These are phyloP conservation scores for Phytophthora podocarpi DNA, from an alignment of 352 stramenopile genomes.

Conservation along the genomic window DNA sequence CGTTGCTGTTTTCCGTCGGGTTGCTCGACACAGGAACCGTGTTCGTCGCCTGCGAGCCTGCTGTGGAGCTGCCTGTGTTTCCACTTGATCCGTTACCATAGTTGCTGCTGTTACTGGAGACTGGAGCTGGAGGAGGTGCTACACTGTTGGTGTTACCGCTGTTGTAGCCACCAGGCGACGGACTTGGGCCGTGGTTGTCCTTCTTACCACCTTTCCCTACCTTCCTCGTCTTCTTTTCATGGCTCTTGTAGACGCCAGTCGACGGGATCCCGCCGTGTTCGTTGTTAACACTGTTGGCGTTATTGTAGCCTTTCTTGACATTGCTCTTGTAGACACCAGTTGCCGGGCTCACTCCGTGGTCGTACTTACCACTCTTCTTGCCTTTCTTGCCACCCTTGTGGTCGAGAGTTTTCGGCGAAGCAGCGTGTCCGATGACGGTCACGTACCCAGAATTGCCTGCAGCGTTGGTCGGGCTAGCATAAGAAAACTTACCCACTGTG, in stretches of 20 bases:
- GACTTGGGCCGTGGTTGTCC: too few relatives aligned
- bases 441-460: conserved; percentile 1
- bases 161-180: too few relatives aligned
- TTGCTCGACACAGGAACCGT: neutral
- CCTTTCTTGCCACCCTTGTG: conserved; percentile 12
- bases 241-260: neutral
- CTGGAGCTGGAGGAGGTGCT: too few relatives aligned
- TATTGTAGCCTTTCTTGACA: neutral
- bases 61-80: conserved; percentile 1
- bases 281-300: neutral
- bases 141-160: too few relatives aligned
- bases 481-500: conserved; percentile 44
- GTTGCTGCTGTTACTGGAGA: neutral
- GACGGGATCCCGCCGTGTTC: neutral
- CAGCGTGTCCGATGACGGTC: conserved; percentile 5
- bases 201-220: too few relatives aligned
- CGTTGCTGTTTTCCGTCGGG: neutral
- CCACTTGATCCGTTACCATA: too few relatives aligned
- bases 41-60: neutral
- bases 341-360: neutral
- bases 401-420: neutral
- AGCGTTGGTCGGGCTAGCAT: conserved; percentile 38
- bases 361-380: conserved; percentile 3
- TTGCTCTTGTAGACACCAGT: neutral
- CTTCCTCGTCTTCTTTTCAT: too few relatives aligned